Conservation (phyloP, 306 rosid genomes). For the Gillenia trifoliata region DNA sequence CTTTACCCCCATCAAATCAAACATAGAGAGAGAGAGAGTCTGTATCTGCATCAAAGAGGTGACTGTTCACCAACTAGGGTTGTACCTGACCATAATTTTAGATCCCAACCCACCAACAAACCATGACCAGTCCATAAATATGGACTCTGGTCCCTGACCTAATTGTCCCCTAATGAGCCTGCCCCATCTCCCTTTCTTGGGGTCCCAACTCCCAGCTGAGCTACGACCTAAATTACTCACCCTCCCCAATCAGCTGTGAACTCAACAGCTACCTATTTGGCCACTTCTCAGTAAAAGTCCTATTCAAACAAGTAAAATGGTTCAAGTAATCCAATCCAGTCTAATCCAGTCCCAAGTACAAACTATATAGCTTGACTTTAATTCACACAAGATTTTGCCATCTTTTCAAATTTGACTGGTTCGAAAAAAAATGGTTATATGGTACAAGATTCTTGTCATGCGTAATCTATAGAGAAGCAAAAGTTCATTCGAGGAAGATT, state of each 20-base stretch:
- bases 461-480: neutral
- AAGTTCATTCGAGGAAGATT: neutral
- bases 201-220: neutral
- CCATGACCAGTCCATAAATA: constrained; percentile 12
- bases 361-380: neutral
- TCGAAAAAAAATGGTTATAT: neutral
- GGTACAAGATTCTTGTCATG: neutral
- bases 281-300: neutral
- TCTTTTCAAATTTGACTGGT: neutral
- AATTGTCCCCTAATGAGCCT: constrained; percentile 15
- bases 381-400: neutral
- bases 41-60: constrained; percentile 7
- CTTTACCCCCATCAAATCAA: constrained; percentile 1
- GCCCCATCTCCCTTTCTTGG: neutral
- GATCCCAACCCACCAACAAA: constrained; percentile 18
- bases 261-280: neutral
- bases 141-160: constrained; percentile 10
- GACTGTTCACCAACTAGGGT: constrained; percentile 18
- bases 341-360: neutral
- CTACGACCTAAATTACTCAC: too few species aligned
- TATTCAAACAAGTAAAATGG: neutral
- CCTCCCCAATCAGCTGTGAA: constrained; percentile 9
- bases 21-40: constrained; percentile 5
- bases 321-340: neutral
- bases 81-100: constrained; percentile 1